A percentile compares a stretch with the other conserved stretches of the same genome.
Evolutionary conservation across 768 basidiomycete species (phyloP).

Genomic region (Imleria badia): DNA sequence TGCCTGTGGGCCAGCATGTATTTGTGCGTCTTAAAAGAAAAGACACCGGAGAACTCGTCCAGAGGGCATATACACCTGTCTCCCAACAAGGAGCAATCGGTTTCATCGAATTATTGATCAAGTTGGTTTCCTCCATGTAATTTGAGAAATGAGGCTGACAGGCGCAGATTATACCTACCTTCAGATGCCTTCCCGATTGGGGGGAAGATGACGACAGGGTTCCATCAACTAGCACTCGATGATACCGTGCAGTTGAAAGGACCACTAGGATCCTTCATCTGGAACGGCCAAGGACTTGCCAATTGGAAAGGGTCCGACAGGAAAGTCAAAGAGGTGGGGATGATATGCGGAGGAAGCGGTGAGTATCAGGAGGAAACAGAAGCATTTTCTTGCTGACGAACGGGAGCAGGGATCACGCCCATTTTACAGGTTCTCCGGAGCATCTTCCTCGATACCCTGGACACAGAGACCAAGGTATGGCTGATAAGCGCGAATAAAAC

Average conservation of each 20-base stretch:
- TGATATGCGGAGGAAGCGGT: conserved; percentile 62
- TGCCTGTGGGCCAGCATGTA: conserved; percentile 61
- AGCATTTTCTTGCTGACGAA: not conserved
- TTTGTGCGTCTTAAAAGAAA: conserved; percentile 49
- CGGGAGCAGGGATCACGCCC: conserved; percentile 47
- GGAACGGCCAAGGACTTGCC: conserved; percentile 43
- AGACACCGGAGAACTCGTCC: conserved; percentile 43
- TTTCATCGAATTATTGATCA: conserved; percentile 53
- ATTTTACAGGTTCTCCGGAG: conserved; percentile 55
- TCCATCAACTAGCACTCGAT: conserved; percentile 46
- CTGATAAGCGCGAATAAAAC: conserved; percentile 48
- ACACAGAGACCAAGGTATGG: conserved; percentile 43
- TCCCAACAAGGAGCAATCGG: conserved; percentile 43
- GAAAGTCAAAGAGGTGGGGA: conserved; percentile 42
- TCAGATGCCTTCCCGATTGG: conserved; percentile 37
- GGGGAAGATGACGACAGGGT: conserved; percentile 52
- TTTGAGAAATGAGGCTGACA: conserved; percentile 5
- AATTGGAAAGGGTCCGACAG: conserved; percentile 36
- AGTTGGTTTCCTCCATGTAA: conserved; percentile 30
- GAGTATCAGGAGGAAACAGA: conserved; percentile 6
- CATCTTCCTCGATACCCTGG: conserved; percentile 40
- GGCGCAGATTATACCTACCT: conserved; percentile 44
- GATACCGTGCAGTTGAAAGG: conserved; percentile 58
- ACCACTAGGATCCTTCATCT: conserved; percentile 56
- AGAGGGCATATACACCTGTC: conserved; percentile 62